Conservation (phyloP, 352 stramenopile species). For the Hyaloperonospora brassicae region DNA sequence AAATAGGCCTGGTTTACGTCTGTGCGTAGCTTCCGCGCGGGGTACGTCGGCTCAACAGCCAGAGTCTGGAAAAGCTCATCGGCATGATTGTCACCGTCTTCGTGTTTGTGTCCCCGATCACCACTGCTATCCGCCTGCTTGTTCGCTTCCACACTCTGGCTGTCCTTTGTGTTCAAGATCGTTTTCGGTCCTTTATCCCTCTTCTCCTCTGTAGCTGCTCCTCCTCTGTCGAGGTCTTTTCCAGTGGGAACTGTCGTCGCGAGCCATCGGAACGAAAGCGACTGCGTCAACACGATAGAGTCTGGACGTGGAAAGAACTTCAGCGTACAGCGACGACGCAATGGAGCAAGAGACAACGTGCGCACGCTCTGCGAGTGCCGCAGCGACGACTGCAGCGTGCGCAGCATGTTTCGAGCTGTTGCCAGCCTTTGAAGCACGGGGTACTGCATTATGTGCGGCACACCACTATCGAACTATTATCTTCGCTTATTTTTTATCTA, state of each 20-base stretch:
- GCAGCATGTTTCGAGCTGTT: conserved; percentile 3
- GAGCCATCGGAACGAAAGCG: conserved; percentile 38
- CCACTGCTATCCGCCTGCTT: background rate
- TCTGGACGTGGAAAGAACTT: too few relatives aligned
- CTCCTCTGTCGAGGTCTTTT: background rate
- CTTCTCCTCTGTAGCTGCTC: background rate
- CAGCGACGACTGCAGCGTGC: conserved; percentile 5
- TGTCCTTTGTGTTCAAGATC: too few relatives aligned
- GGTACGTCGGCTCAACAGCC: conserved; percentile 36
- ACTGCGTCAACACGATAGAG: conserved; percentile 58
- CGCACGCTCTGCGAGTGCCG: conserved; percentile 10
- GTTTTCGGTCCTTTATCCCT: too few relatives aligned
- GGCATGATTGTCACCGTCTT: background rate
- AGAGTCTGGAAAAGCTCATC: conserved; percentile 33
- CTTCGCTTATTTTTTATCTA: too few relatives aligned
- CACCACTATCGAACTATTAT: too few relatives aligned
- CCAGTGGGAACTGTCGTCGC: conserved; percentile 7
- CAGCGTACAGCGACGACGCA: too few relatives aligned
- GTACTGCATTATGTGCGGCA: too few relatives aligned
- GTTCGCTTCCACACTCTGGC: too few relatives aligned
- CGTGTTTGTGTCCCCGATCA: background rate
- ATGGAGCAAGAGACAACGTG: background rate
- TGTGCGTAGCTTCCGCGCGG: conserved; percentile 43
- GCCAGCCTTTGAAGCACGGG: too few relatives aligned
- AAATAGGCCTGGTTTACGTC: conserved; percentile 86